Conservation (phyloP, 1,284 basidiomycete genomes). For the Boletellus sp. region DNA sequence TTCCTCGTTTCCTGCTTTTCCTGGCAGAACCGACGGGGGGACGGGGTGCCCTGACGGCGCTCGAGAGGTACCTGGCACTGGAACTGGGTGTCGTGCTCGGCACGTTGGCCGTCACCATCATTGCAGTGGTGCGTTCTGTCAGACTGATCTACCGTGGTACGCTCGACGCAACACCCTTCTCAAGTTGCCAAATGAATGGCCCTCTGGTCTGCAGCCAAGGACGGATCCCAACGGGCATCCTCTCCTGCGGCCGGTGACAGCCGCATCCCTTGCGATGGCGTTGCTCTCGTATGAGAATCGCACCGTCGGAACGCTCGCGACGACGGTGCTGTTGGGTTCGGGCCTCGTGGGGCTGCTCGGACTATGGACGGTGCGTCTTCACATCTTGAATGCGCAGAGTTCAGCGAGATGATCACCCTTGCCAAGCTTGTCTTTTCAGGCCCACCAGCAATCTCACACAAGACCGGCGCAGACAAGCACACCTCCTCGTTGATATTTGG, state of each 20-base stretch:
- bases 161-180: slow-evolving; percentile 1
- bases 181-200: slow-evolving; percentile 44
- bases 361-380: slow-evolving; percentile 62
- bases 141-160: neutral
- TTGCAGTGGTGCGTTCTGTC: slow-evolving; percentile 49
- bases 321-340: slow-evolving; percentile 48
- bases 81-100: slow-evolving; percentile 61
- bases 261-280: slow-evolving; percentile 49
- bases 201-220: slow-evolving; percentile 26
- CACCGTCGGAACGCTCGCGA: slow-evolving; percentile 54
- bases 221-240: slow-evolving; percentile 46
- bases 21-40: slow-evolving; percentile 45
- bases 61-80: slow-evolving; percentile 63
- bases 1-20: slow-evolving; percentile 61
- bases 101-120: slow-evolving; percentile 50
- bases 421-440: slow-evolving; percentile 61
- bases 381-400: slow-evolving; percentile 14
- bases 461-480: slow-evolving; percentile 76
- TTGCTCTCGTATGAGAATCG: slow-evolving; percentile 65
- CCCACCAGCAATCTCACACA: slow-evolving; percentile 55
- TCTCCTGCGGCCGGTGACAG: slow-evolving; percentile 55
- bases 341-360: slow-evolving; percentile 60
- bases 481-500: slow-evolving; percentile 76
- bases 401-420: slow-evolving; percentile 12
- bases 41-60: slow-evolving; percentile 50